Conservation (phyloP, 148 eudicot species). For the Limonium bicolor region DNA sequence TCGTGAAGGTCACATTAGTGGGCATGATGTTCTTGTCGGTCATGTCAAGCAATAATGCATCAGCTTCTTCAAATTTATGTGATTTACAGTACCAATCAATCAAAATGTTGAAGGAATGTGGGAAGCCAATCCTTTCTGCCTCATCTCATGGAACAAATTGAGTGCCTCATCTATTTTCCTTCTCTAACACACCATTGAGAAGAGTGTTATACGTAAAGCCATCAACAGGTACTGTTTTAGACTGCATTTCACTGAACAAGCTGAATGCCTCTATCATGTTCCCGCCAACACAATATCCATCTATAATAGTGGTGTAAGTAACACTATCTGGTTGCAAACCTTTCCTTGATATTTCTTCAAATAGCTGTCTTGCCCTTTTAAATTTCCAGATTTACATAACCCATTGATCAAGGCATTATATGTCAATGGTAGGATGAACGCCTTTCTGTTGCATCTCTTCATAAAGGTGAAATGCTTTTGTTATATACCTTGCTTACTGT, state of each 20-base stretch:
- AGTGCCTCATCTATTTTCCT: constrained; percentile 52
- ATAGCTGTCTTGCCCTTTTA: constrained; percentile 40
- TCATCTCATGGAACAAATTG: constrained; percentile 43
- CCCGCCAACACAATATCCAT: constrained; percentile 64
- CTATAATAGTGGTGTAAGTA: constrained; percentile 65
- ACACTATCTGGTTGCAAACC: constrained; percentile 40
- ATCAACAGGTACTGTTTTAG: constrained; percentile 42
- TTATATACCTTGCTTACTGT: constrained; percentile 42
- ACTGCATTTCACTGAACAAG: constrained; percentile 55
- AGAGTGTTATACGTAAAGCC: constrained; percentile 52
- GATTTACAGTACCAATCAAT: constrained; percentile 57
- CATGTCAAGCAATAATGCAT: constrained; percentile 37
- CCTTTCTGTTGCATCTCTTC: constrained; percentile 52
- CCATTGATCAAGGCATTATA: constrained; percentile 74
- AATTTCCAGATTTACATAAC: constrained; percentile 51
- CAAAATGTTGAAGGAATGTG: constrained; percentile 47
- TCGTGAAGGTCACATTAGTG: constrained; percentile 54
- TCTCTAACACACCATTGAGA: constrained; percentile 53
- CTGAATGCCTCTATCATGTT: constrained; percentile 37
- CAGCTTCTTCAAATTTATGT: constrained; percentile 41
- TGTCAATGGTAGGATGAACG: constrained; percentile 56
- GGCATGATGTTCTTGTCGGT: constrained; percentile 23
- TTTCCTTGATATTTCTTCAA: constrained; percentile 26
- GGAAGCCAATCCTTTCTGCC: constrained; percentile 41
- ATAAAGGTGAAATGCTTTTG: constrained; percentile 35